Conservation (phyloP, 495 filamentous ascomycete species). For the Penicillium angulare region DNA sequence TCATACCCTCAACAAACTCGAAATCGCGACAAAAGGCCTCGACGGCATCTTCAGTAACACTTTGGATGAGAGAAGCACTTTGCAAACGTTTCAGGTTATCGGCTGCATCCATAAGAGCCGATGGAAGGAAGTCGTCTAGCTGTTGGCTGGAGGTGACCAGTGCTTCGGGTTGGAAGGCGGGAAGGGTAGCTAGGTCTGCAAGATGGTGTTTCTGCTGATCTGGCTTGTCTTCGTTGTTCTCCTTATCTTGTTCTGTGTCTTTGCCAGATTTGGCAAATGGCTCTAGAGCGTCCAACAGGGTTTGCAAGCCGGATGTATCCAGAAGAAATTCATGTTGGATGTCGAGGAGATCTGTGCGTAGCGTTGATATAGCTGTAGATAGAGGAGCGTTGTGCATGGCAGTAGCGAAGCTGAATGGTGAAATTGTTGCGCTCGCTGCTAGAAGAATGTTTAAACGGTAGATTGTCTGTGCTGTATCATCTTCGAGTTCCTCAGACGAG, state of each 20-base stretch:
- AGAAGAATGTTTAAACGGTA: conserved; percentile 83
- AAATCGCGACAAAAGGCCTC: conserved; percentile 88
- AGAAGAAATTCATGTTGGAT: conserved; percentile 64
- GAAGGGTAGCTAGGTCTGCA: conserved; percentile 51
- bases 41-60: conserved; percentile 80
- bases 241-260: conserved; percentile 7
- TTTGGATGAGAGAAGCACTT: conserved; percentile 63
- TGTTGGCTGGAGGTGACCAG: conserved; percentile 67
- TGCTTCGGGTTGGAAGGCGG: conserved; percentile 60
- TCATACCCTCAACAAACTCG: conserved; percentile 75
- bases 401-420: conserved; percentile 43
- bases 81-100: conserved; percentile 73
- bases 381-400: conserved; percentile 37
- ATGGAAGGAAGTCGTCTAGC: conserved; percentile 89
- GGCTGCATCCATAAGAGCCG: conserved; percentile 86
- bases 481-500: conserved; percentile 58
- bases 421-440: conserved; percentile 44
- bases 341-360: conserved; percentile 41
- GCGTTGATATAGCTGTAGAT: conserved; percentile 35
- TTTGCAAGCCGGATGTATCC: conserved; percentile 66
- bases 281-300: conserved; percentile 64
- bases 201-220: conserved; percentile 43
- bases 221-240: conserved; percentile 21
- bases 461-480: conserved; percentile 59
- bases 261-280: conserved; percentile 35